A percentile compares a stretch with the other conserved stretches of the same genome.
These are phyloP conservation scores for Trametes pubescens DNA, from an alignment of 1,284 basidiomycete species.

Conservation along the genomic window DNA sequence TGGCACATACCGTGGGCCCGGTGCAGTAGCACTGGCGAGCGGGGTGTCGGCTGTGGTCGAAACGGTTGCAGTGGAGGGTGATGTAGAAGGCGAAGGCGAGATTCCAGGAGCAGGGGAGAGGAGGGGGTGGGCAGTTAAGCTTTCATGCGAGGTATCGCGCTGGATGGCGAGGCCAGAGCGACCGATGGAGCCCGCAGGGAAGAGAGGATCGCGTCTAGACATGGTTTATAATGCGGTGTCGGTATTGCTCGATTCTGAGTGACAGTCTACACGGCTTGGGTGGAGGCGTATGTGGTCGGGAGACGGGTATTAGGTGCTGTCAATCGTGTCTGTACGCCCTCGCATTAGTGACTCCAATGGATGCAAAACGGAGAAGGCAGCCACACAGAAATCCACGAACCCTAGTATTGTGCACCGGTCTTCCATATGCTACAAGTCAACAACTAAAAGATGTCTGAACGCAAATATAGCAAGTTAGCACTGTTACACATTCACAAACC, in stretches of 20 bases:
- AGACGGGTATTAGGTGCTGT: background rate
- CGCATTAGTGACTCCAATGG: background rate
- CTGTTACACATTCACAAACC: background rate
- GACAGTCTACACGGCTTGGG: background rate
- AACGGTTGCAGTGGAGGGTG: conserved; percentile 20
- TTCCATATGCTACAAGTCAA: no score
- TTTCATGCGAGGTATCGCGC: conserved; percentile 60
- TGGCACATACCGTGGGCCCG: conserved; percentile 55
- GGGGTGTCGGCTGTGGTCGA: conserved; percentile 18
- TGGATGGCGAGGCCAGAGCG: conserved; percentile 55
- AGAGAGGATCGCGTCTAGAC: conserved; percentile 47
- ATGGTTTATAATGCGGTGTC: conserved; percentile 11
- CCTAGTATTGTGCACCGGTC: background rate
- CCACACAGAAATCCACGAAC: background rate
- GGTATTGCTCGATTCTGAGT: conserved; percentile 2
- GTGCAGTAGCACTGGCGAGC: conserved; percentile 23
- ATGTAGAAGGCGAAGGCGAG: conserved; percentile 32
- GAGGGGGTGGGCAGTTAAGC: conserved; percentile 68
- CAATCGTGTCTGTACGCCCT: background rate
- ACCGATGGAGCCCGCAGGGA: conserved; percentile 63
- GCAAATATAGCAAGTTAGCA: conserved; percentile 2
- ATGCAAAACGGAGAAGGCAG: background rate
- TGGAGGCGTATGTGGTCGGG: background rate
- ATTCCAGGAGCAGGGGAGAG: conserved; percentile 54
- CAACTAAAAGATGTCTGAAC: conserved; percentile 1